Evolutionary conservation across 768 basidiomycete genomes (phyloP).

Genomic region (Leccinum aurantiacum): DNA sequence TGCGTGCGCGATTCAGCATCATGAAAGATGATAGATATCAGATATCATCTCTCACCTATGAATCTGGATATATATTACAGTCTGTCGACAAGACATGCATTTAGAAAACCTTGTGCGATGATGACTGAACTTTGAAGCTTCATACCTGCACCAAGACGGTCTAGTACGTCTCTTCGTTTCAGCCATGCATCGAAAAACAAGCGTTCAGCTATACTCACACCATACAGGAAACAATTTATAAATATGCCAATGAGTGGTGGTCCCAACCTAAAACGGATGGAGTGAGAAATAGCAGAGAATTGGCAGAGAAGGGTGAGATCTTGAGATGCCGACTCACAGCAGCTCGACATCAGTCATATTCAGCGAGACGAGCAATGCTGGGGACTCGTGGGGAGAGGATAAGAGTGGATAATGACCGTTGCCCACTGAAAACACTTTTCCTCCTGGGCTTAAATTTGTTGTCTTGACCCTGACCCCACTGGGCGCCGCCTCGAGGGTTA

Average conservation of each 20-base stretch:
- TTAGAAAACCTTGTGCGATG: neutral
- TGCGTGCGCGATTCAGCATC: neutral
- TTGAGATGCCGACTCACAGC: neutral
- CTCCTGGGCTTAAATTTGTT: neutral
- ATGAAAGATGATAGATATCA: neutral
- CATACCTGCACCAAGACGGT: neutral
- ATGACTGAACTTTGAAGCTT: neutral
- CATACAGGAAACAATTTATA: neutral
- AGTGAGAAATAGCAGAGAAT: neutral
- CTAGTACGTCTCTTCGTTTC: neutral
- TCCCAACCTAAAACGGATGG: neutral
- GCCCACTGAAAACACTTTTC: neutral
- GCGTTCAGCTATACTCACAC: neutral
- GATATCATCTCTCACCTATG: conserved; percentile 31
- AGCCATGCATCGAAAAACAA: neutral
- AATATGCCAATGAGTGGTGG: neutral
- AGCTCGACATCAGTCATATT: neutral
- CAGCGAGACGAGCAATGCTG: neutral
- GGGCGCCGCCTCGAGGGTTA: neutral
- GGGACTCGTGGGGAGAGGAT: neutral
- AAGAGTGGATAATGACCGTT: neutral
- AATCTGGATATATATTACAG: conserved; percentile 21
- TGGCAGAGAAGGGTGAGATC: neutral
- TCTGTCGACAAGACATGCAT: neutral
- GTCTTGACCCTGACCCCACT: neutral